A percentile compares a stretch with the other conserved stretches of the same genome.
Conservation (phyloP, 495 filamentous ascomycete species). For the Penicillium cinerascens region DNA sequence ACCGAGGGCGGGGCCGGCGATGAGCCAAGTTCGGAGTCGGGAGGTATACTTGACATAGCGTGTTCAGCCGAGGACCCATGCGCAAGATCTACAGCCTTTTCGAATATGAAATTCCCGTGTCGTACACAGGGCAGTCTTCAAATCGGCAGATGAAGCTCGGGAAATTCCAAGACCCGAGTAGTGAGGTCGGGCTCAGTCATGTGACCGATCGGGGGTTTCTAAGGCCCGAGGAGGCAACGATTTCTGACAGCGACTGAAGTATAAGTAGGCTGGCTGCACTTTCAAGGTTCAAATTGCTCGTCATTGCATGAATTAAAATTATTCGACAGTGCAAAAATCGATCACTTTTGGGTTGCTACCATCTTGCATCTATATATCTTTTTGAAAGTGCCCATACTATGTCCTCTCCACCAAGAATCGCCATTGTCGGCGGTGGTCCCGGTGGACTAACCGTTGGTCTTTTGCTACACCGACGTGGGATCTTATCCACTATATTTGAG, state of each 20-base stretch:
- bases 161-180: neutral
- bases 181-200: neutral
- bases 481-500: conserved; percentile 54
- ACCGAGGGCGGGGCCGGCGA: neutral
- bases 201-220: neutral
- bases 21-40: neutral
- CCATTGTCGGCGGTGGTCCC: conserved; percentile 58
- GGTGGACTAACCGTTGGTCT: conserved; percentile 55
- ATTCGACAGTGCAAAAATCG: neutral
- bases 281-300: neutral
- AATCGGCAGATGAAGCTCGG: neutral
- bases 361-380: neutral
- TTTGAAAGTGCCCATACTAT: neutral
- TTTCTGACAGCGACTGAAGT: neutral
- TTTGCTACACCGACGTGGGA: conserved; percentile 46
- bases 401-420: conserved; percentile 34
- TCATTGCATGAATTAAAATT: neutral
- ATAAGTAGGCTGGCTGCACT: neutral
- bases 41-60: neutral
- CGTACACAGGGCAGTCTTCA: neutral
- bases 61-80: neutral
- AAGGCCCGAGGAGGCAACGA: neutral
- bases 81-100: neutral
- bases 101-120: neutral
- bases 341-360: neutral